Evolutionary conservation across 352 stramenopile genomes (phyloP).

Genomic region (Globisporangium uncinulatum): DNA sequence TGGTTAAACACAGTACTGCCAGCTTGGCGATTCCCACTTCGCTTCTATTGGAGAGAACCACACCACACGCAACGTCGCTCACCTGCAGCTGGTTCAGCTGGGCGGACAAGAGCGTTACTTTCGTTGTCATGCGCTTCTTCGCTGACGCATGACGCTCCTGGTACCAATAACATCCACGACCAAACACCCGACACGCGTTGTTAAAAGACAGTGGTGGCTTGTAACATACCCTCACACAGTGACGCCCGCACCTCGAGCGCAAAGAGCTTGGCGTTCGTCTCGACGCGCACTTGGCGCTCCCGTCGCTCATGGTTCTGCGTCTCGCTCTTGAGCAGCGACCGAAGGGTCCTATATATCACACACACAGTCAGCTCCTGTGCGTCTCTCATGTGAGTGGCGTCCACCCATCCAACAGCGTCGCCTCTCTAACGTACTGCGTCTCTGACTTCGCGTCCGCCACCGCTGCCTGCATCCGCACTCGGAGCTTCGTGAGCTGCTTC

Average conservation of each 20-base stretch:
- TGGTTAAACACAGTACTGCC: not conserved
- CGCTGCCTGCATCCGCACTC: conserved; percentile 47
- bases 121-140: conserved; percentile 33
- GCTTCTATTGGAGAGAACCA: too few relatives aligned
- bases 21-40: not conserved
- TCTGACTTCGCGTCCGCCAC: conserved; percentile 41
- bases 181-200: not conserved
- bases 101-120: conserved; percentile 19
- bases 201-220: not conserved
- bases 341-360: conserved; percentile 24
- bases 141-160: conserved; percentile 35
- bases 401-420: not conserved
- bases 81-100: conserved; percentile 37
- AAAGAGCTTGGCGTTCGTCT: conserved; percentile 36
- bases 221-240: too few relatives aligned
- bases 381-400: not conserved
- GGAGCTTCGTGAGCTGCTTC: conserved; percentile 38
- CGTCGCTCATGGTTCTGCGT: conserved; percentile 26
- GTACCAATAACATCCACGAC: not conserved
- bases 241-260: conserved; percentile 20
- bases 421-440: conserved; percentile 21
- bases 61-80: not conserved
- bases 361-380: not conserved
- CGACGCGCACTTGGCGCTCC: conserved; percentile 45
- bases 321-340: conserved; percentile 33